These are phyloP conservation scores for Barnettozyma wickerhamii DNA, from an alignment of 805 yeast genomes.

Conservation along the genomic window DNA sequence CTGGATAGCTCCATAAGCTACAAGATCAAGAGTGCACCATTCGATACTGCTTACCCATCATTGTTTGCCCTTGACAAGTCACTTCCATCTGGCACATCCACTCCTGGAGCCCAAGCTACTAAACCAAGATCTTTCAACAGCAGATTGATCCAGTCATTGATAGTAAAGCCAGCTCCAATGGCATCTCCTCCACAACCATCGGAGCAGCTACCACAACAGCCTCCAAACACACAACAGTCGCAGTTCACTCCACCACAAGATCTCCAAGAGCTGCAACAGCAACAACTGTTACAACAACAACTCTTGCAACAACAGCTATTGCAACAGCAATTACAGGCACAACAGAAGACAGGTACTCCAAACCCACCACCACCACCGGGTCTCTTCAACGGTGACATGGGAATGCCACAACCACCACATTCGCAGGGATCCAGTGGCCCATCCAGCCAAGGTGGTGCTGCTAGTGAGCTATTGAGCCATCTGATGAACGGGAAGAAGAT, in stretches of 20 bases:
- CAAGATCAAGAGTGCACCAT: constrained; percentile 32
- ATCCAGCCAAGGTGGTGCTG: constrained; percentile 38
- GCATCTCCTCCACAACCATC: constrained; percentile 17
- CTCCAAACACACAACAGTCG: constrained; percentile 28
- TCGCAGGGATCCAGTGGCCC: constrained; percentile 11
- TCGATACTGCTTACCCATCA: constrained; percentile 34
- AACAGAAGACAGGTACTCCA: constrained; percentile 6
- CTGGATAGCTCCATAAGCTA: constrained; percentile 32
- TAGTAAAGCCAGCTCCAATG: constrained; percentile 27
- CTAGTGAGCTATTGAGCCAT: constrained; percentile 79
- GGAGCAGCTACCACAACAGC: constrained; percentile 21
- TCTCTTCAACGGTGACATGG: constrained; percentile 44
- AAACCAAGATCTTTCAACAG: constrained; percentile 28
- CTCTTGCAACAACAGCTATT: constrained; percentile 26
- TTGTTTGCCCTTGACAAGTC: constrained; percentile 41
- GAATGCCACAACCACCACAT: constrained; percentile 11
- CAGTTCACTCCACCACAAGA: constrained; percentile 27
- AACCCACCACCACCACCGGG: constrained; percentile 72
- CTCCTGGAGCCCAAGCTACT: constrained; percentile 9
- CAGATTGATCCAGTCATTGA: constrained; percentile 33
- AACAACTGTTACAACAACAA: constrained; percentile 34
- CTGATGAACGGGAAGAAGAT: constrained; percentile 73
- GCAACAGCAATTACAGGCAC: constrained; percentile 22
- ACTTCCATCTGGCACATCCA: neutral
- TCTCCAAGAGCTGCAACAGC: constrained; percentile 11